Base-by-base conservation (phyloP, 192 early-diverging fungal species). In the Entrophospora sp. region DNA sequence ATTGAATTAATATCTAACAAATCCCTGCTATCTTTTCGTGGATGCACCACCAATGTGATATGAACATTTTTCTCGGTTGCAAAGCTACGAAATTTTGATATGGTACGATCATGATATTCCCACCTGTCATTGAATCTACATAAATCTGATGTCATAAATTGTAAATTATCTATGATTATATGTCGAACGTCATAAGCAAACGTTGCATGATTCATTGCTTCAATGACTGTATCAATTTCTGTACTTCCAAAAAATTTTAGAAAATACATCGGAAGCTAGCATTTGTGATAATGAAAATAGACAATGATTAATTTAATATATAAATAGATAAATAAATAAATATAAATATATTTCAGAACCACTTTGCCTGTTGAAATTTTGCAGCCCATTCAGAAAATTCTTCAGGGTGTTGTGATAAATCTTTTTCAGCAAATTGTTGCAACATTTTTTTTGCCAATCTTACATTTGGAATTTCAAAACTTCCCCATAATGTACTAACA, bases 221-320 rank as follows among this genome's bases (percentile, higher is more conserved):
- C 77, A 16, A 86, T 48, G n/a, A 89, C 84, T 5, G 80, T 81
- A 34, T 79, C 69, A 27, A 86, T 77, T 12, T 77, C 69, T 35
- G 87, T 89, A 69, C 84, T 87, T 31, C 87, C 86, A 64, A 84
- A 86, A 69, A 89, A 87, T 71, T 85, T 86, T 22, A 89, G 71
- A 69, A 87, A 87, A 67, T 86, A 87, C 61, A 89, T 69, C 18
- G 87, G 87, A 34, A 89, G 72, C 77, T 80, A 61, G n/a, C n/a
- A 40, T 55, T 9, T n/a, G 20, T 6, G 9, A 66, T 61, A 0
- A 1, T 16, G 43, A 12, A 13, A 49, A 37, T 31, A 32, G 9
- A 35, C 9, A 35, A 12, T 27, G 8, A 20, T 31, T 20, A 13
- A 14, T 14, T 32, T 45, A 22, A 34, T 31, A 28, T n/a, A n/a